Evolutionary conservation across 192 early-diverging fungal genomes (phyloP), one percentile per base, ranked within the genome.

Genomic region (Backusella parvicylindrica): DNA sequence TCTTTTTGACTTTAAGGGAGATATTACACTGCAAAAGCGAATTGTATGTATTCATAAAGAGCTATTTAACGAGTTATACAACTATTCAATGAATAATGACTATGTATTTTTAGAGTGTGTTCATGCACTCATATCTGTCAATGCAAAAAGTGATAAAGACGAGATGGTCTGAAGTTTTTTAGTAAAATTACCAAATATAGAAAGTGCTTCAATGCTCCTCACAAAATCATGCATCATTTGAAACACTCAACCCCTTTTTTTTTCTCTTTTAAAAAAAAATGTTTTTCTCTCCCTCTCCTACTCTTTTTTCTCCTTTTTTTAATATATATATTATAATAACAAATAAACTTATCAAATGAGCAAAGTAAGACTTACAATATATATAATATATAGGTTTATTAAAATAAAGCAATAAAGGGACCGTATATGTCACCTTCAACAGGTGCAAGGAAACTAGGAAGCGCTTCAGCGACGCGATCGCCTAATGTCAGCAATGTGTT

Each of bases 401-500:
- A 35, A 35, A 66, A 31, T 28, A 41, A 31, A 70, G 16, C 0
- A 70, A 70, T 47, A 70, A n/a, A n/a, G 68, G 41, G 40, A 18
- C 68, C 68, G 7, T 70, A 70, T 18, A 38, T 70, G 40, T 70
- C 68, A 47, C 68, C 68, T 47, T 70, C 68, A 6, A 70, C 68
- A 47, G 68, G 68, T 26, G 68, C 68, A 28, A 37, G 68, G 31
- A 70, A 70, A 30, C 37, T 70, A 41, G 68, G 68, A 15, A 37
- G 15, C 15, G 13, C 38, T 2, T 43, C 38, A 26, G 16, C 68
- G 31, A 47, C 68, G 37, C 68, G 68, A 23, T 70, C 68, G 16
- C 68, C 68, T 12, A 70, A 70, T 38, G 68, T 70, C 68, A 70
- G 68, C 18, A 70, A 47, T 38, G 68, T 70, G 4, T 70, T 70